phyloP scores from a whole-genome alignment of 345 rosid genomes.

The Syzygium oleosum region DNA sequence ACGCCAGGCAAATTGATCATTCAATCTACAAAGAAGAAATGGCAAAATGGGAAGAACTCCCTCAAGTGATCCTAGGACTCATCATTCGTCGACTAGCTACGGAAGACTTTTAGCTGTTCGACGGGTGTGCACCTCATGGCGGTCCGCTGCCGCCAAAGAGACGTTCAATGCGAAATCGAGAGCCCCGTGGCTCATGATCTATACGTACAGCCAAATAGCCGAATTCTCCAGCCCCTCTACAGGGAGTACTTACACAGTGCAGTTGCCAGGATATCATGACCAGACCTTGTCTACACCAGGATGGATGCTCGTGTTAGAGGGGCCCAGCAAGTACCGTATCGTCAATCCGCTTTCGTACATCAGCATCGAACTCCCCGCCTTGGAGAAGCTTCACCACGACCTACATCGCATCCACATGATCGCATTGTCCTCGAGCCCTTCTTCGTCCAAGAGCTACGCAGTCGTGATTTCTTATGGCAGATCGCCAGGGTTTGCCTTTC shows the following conservation, averaged over 20 bases:
- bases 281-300: neutral
- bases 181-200: neutral
- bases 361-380: neutral
- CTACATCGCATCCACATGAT: neutral
- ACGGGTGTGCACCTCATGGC: neutral
- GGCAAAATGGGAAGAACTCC: neutral
- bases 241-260: neutral
- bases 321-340: too few relatives aligned
- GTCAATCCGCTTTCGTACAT: neutral
- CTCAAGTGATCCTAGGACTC: neutral
- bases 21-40: neutral
- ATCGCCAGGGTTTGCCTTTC: too few relatives aligned
- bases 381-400: too few relatives aligned
- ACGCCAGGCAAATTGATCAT: neutral
- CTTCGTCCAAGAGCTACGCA: neutral
- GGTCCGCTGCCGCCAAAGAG: neutral
- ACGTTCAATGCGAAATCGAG: neutral
- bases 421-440: neutral
- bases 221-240: neutral
- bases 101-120: neutral
- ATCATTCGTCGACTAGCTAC: neutral
- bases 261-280: neutral
- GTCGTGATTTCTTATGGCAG: neutral
- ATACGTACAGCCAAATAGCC: rapidly evolving
- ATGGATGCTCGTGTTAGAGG: neutral